Base-by-base conservation (phyloP, 164 flowering plant species). In the Piper longum region DNA sequence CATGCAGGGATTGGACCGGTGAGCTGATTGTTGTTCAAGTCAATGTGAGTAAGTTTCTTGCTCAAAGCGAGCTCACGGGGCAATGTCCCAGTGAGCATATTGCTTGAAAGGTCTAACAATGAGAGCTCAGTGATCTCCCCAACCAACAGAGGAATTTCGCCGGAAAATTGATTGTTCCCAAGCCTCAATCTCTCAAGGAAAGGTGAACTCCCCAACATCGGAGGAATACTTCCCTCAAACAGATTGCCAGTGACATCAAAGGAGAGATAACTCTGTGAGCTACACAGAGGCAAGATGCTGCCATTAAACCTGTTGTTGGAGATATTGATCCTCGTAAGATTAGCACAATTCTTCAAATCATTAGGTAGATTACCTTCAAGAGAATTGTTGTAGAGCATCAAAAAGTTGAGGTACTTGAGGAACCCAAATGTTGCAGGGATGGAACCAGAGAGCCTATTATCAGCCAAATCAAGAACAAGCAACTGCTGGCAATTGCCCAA, bases 331-430 rank as follows among this genome's bases (percentile, higher is more conserved):
- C 97, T 82, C 1, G 96, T 90, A 69, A 93, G 72, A 64, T 90
- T 90, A 3, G 76, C 55, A 52, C 84, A 56, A 63, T 74, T 79
- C 54, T 62, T 56, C 7, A 93, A 71, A 12, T 74, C 73, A 19
- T 57, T 73, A 39, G 99, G 97, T 59, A 93, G 79, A 54, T 56
- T 82, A 67, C 99, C 97, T 76, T 79, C 78, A 17, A 93, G 84
- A 0, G 97, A 85, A 66, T 90, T 93, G 80, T 93, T 90, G 78
- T 93, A 93, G 48, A 93, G 96, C 91, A 90, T 84, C 54, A 90
- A 62, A 78, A 78, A 81, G 41, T 87, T 66, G 64, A 93, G 73
- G 3, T 79, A 73, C 19, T 63, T 65, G 6, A 93, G 80, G 57
- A 63, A 69, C 4, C 88, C 93, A 8, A 93, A 74, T 0, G 85